Percentiles rank a stretch among this genome's conserved stretches.
Evolutionary conservation across 768 basidiomycete species (phyloP).

Genomic region (Naganishia randhawae): DNA sequence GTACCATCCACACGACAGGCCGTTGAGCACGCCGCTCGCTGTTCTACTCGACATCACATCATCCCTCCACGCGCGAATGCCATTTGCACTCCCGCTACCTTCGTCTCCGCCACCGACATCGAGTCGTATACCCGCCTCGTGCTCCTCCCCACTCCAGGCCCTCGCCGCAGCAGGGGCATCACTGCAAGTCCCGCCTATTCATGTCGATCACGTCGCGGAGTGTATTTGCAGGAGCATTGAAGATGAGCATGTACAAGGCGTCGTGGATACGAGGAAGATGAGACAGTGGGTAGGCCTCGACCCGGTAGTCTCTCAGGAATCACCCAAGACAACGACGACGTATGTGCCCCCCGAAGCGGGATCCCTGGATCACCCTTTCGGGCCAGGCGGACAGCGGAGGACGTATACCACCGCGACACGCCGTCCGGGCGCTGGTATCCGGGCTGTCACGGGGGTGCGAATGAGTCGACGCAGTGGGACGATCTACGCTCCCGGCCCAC

Average conservation of each 20-base stretch:
- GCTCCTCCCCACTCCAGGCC: constrained; percentile 51
- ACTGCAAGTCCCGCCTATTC: constrained; percentile 80
- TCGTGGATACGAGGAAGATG: constrained; percentile 59
- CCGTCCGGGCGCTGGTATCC: background rate
- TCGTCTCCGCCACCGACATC: constrained; percentile 51
- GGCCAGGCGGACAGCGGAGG: background rate
- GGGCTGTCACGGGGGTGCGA: background rate
- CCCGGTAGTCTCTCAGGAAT: background rate
- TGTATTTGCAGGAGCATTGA: constrained; percentile 64
- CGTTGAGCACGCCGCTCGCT: constrained; percentile 80
- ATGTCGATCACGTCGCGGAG: constrained; percentile 90
- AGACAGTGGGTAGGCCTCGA: constrained; percentile 55
- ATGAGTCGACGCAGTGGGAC: background rate
- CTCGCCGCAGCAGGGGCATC: constrained; percentile 53
- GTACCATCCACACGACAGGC: constrained; percentile 90
- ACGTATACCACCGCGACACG: background rate
- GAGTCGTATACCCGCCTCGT: constrained; percentile 55
- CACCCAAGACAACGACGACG: too few species aligned
- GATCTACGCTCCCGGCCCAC: constrained; percentile 18
- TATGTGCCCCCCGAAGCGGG: background rate
- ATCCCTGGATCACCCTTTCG: background rate
- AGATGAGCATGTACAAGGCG: constrained; percentile 53
- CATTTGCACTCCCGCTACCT: constrained; percentile 49
- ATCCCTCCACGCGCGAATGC: constrained; percentile 61
- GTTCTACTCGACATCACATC: constrained; percentile 77